Conservation (phyloP, 805 yeast genomes). For the Candida pseudofarinosa region DNA sequence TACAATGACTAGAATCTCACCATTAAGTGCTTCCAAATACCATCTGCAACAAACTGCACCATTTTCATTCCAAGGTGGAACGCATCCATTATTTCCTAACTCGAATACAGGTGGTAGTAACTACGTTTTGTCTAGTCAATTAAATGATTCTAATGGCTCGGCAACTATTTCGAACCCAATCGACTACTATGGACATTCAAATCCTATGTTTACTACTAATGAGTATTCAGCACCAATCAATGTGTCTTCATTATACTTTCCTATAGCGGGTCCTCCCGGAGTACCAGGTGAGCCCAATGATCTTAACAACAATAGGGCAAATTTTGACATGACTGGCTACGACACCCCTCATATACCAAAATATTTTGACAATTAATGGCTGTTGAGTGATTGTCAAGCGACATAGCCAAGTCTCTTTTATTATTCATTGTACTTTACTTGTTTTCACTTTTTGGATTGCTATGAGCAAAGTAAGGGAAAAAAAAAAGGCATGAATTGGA, state of each 20-base stretch:
- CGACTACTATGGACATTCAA: background rate
- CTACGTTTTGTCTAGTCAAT: background rate
- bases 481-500: no score
- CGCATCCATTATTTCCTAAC: slow-evolving; percentile 3
- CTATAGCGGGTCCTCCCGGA: slow-evolving; percentile 4
- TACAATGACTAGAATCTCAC: background rate
- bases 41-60: background rate
- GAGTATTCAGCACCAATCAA: background rate
- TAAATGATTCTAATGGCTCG: background rate
- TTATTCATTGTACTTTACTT: no score
- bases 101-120: background rate
- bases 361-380: background rate
- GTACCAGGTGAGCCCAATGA: background rate
- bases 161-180: background rate
- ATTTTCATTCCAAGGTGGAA: background rate
- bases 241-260: slow-evolving; percentile 8
- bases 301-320: background rate
- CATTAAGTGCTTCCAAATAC: slow-evolving; percentile 2
- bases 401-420: no score
- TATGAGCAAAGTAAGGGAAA: no score
- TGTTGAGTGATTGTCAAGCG: no score
- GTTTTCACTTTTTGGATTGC: no score
- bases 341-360: background rate
- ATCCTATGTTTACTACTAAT: background rate
- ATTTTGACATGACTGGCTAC: background rate